A percentile compares a stretch with the other conserved stretches of the same genome.
Evolutionary conservation across 202 grass and related monocot genomes (phyloP).

Genomic region (Dendrocalamus latiflorus): DNA sequence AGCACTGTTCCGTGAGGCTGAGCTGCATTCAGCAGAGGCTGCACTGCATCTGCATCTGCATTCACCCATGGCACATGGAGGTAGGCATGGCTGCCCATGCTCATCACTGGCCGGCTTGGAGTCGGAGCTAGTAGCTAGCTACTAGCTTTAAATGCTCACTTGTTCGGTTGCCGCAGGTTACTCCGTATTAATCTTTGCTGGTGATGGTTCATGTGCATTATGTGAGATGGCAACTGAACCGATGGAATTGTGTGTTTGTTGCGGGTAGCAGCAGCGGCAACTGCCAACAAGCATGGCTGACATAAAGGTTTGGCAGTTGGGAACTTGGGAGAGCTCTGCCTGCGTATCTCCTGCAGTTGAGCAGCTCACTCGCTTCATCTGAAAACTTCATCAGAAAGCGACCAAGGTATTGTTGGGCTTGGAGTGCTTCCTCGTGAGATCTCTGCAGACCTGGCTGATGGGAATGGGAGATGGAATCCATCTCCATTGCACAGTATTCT

Average conservation of each 20-base stretch:
- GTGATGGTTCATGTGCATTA: slow-evolving; percentile 33
- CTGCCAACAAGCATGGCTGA: slow-evolving; percentile 12
- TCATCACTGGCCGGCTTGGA: neutral
- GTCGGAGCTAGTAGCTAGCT: neutral
- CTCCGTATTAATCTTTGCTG: slow-evolving; percentile 1
- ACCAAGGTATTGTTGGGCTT: neutral
- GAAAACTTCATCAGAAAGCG: slow-evolving; percentile 24
- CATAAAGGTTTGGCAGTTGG: neutral
- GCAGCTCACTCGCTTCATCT: slow-evolving; percentile 6
- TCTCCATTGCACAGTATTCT: neutral
- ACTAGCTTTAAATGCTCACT: slow-evolving; percentile 28
- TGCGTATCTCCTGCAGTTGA: neutral
- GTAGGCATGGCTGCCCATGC: slow-evolving; percentile 13
- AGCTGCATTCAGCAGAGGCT: neutral
- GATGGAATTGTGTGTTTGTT: neutral
- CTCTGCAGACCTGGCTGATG: neutral
- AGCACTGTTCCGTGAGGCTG: neutral
- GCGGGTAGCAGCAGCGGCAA: neutral
- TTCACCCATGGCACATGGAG: slow-evolving; percentile 20
- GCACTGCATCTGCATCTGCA: neutral
- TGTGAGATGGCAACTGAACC: slow-evolving; percentile 2
- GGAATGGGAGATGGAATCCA: neutral
- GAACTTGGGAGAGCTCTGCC: neutral
- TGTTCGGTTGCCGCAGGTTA: slow-evolving; percentile 13
- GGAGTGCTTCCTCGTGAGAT: neutral